Conservation (phyloP, 2,329 filamentous ascomycete genomes). For the Sclerotinia trifoliorum region DNA sequence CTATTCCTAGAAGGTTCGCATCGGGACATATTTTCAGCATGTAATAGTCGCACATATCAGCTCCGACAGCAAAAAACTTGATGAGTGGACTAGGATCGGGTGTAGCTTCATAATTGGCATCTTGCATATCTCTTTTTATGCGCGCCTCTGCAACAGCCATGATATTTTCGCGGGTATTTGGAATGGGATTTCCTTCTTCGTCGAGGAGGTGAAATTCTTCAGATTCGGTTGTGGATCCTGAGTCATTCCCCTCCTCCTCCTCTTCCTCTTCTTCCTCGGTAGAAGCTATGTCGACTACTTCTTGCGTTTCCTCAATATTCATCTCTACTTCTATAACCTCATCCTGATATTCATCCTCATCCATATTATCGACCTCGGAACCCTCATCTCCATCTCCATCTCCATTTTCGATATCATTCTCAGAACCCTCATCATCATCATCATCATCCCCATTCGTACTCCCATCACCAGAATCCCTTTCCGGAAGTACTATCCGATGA, state of each 20-base stretch:
- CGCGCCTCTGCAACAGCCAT: not conserved
- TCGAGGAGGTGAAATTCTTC: not conserved
- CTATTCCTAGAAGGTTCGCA: not conserved
- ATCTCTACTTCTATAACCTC: not conserved
- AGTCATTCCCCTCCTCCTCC: not conserved
- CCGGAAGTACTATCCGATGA: not conserved
- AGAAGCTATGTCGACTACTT: not conserved
- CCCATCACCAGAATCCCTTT: not conserved
- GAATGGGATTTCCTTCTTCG: not conserved
- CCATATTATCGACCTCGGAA: not conserved
- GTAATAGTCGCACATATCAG: not conserved
- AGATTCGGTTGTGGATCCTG: not conserved
- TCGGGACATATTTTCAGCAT: not conserved
- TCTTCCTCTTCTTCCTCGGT: too few relatives aligned
- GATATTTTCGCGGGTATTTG: fast-evolving
- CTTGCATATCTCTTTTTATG: not conserved
- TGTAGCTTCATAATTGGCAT: not conserved
- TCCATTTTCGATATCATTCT: too few relatives aligned
- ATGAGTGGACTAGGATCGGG: not conserved
- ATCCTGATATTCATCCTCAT: not conserved
- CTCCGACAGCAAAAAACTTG: not conserved
- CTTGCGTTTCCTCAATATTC: not conserved
- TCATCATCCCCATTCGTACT: not conserved
- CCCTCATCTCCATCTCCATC: not conserved
- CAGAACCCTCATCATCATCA: not conserved